phyloP scores from a whole-genome alignment of 1,284 basidiomycete species.

The Fistulina hepatica region DNA sequence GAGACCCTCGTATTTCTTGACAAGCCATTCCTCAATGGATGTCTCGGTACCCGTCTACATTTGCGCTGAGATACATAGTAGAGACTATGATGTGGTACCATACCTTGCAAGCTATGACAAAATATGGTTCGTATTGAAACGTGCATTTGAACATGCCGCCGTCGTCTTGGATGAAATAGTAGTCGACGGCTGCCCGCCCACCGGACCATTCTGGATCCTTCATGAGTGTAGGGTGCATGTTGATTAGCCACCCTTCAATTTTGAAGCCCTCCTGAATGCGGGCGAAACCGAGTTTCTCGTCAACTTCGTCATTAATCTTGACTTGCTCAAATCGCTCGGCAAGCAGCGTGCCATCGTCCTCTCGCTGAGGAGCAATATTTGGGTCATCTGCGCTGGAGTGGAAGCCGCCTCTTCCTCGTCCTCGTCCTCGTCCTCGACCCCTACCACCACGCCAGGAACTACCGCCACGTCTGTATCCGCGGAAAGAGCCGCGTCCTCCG shows the following conservation, averaged over 20 bases:
- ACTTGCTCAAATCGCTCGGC: conserved; percentile 79
- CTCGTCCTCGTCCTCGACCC: conserved; percentile 49
- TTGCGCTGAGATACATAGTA: conserved; percentile 2
- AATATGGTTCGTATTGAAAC: conserved; percentile 90
- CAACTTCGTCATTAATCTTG: conserved; percentile 72
- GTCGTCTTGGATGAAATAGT: conserved; percentile 96
- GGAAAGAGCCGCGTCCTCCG: conserved; percentile 35
- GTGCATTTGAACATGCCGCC: conserved; percentile 96
- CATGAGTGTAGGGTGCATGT: conserved; percentile 95
- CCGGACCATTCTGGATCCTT: conserved; percentile 74
- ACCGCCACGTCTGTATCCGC: conserved; percentile 29
- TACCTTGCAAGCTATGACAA: conserved; percentile 86
- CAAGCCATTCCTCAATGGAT: conserved; percentile 90
- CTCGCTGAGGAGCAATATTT: conserved; percentile 49
- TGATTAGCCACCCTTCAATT: conserved; percentile 90
- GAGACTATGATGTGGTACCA: conserved; percentile 20
- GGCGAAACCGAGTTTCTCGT: conserved; percentile 87
- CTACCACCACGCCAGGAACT: conserved; percentile 39
- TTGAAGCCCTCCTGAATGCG: conserved; percentile 63
- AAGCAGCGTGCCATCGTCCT: conserved; percentile 78
- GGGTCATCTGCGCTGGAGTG: too few relatives aligned
- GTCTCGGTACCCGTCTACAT: conserved; percentile 76
- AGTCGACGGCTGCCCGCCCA: conserved; percentile 88
- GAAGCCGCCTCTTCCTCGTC: conserved; percentile 32
- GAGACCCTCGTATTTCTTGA: conserved; percentile 87